Base-by-base conservation (phyloP, 148 eudicot genomes). In the Vaccinium myrtillus region DNA sequence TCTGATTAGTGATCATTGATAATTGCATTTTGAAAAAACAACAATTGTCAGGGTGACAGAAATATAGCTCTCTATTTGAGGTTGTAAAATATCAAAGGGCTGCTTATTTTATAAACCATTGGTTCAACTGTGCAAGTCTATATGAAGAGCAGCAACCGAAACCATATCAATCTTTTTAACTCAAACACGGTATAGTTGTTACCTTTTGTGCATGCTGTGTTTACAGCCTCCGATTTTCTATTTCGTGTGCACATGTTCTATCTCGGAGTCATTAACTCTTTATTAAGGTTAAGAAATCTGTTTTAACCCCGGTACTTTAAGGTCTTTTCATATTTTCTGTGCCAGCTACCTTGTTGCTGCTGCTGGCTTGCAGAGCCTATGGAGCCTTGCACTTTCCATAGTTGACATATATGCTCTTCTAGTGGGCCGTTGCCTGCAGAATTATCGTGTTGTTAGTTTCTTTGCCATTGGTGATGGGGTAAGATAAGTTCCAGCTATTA, bases 391-490 rank as follows among this genome's bases (percentile, higher is more conserved):
- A 16, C 88, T 92, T 75, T 95, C 92, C 49, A 78, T 92, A 85
- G 49, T 90, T 70, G 97, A 93, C 84, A 49, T 87, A 58, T 95
- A 95, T 88, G 97, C 95, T 56, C 89, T 95, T 69, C 87, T 92
- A 76, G 98, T 95, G 65, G 93, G 91, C 63, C 93, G 97, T 12
- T 88, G 93, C 88, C 85, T 92, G 81, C 92, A 94, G 48, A 92
- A 91, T 84, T 84, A 77, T 81, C 89, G 84, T 69, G 86, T 85
- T 85, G 88, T 95, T 78, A 81, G 91, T 84, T 89, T 93, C 80
- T 92, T 95, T 89, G 90, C 94, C 84, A 84, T 91, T 88, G 95
- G 97, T 81, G 98, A 95, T 88, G 98, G 94, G 97, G 98, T 94
- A 90, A 92, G 93, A 79, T 78, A 48, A 5, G 9, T 54, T 23